Evolutionary conservation across 129 eudicot genomes (phyloP).

Genomic region (Flaveria sonorensis): DNA sequence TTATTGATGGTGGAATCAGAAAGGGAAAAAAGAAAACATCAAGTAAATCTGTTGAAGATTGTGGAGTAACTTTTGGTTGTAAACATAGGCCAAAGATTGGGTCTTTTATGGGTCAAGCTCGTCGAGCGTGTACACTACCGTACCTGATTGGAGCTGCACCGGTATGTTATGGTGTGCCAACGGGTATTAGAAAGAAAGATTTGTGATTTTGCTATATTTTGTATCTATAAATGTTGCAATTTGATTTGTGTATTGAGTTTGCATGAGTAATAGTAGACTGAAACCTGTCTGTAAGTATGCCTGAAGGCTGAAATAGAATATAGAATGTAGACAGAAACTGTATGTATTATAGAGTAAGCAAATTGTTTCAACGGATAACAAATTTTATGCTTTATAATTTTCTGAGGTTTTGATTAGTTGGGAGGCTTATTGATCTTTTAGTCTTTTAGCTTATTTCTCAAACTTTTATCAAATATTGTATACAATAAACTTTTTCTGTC

Average conservation of each 20-base stretch:
- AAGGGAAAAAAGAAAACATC: slow-evolving; percentile 40
- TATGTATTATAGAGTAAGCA: too few species aligned
- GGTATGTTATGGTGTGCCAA: slow-evolving; percentile 96
- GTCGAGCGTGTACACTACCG: slow-evolving; percentile 72
- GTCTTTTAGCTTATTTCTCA: too few species aligned
- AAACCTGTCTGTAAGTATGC: slow-evolving; percentile 18
- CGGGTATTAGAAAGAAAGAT: slow-evolving; percentile 61
- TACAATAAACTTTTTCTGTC: too few species aligned
- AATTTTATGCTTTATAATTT: too few species aligned
- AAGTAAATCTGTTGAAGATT: slow-evolving; percentile 30
- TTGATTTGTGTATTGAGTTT: slow-evolving; percentile 16
- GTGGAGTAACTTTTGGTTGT: slow-evolving; percentile 33
- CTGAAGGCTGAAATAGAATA: too few species aligned
- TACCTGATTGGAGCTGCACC: slow-evolving; percentile 88
- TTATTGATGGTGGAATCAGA: slow-evolving; percentile 39
- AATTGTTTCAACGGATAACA: too few species aligned
- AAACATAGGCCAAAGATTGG: slow-evolving; percentile 75
- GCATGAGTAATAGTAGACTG: slow-evolving; percentile 13
- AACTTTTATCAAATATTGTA: too few species aligned
- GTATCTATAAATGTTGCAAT: slow-evolving; percentile 22
- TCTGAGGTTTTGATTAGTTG: too few species aligned
- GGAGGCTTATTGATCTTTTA: too few species aligned
- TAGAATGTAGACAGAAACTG: too few species aligned
- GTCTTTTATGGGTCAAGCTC: slow-evolving; percentile 78
- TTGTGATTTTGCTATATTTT: slow-evolving; percentile 22